Conservation (phyloP, 2,329 filamentous ascomycete species). For the Trichoderma semiorbis region DNA sequence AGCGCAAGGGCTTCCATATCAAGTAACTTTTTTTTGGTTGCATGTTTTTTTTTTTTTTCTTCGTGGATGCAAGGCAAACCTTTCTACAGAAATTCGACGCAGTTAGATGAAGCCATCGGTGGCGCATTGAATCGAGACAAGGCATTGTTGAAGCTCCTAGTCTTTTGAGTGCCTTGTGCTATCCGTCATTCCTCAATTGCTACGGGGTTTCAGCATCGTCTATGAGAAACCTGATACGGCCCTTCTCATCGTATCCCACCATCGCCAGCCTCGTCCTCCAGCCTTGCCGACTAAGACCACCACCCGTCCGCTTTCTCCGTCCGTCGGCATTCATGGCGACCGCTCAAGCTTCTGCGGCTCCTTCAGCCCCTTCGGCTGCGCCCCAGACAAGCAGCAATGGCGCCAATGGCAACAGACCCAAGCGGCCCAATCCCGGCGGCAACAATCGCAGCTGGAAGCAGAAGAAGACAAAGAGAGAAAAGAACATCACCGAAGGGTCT, state of each 20-base stretch:
- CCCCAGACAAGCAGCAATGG: conserved; percentile 13
- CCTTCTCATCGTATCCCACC: not conserved
- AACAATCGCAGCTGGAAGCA: conserved; percentile 32
- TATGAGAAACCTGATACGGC: conserved; percentile 20
- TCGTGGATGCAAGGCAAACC: not conserved
- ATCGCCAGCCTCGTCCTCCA: not conserved
- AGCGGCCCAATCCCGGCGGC: conserved; percentile 24
- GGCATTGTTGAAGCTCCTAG: not conserved
- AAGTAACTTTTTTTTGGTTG: not conserved
- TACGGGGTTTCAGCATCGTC: not conserved
- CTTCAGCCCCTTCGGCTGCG: not conserved
- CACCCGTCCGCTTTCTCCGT: not conserved
- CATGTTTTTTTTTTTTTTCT: not conserved
- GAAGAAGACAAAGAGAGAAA: conserved; percentile 56
- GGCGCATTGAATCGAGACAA: not conserved
- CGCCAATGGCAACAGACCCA: conserved; percentile 17
- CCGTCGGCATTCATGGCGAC: conserved; percentile 19
- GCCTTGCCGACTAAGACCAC: not conserved
- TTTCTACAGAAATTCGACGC: not conserved
- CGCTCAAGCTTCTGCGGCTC: conserved; percentile 6
- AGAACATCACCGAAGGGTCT: conserved; percentile 59
- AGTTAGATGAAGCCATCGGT: not conserved
- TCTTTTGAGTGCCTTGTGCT: not conserved
- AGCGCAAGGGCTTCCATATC: not conserved
- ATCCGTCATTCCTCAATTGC: not conserved